These are phyloP conservation scores for Brassica incana DNA, from an alignment of 345 rosid species.

Conservation along the genomic window DNA sequence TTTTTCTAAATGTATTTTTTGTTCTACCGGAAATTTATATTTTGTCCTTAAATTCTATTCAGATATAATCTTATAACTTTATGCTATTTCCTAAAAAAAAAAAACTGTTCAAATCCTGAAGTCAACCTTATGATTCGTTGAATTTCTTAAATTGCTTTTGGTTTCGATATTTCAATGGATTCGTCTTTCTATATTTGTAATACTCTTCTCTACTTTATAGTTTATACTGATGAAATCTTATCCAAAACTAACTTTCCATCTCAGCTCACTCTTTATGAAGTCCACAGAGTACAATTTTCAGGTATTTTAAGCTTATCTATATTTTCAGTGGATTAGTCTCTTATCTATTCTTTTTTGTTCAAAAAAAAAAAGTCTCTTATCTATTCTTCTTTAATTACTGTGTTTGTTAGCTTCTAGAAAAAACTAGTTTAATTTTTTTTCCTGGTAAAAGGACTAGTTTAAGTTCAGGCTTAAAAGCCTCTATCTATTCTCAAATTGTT, in stretches of 20 bases:
- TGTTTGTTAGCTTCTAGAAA: no score
- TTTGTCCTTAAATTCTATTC: no score
- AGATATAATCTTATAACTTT: no score
- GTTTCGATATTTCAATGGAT: not conserved
- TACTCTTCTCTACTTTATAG: not conserved
- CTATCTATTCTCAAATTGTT: not conserved
- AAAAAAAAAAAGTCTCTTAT: no score
- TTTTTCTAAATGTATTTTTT: not conserved
- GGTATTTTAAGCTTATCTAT: not conserved
- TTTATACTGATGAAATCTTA: not conserved
- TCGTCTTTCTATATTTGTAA: not conserved
- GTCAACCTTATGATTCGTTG: not conserved
- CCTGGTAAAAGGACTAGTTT: not conserved
- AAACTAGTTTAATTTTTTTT: no score
- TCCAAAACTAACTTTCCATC: conserved; percentile 21
- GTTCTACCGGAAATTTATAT: no score
- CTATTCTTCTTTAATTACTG: not conserved
- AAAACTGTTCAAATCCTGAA: no score
- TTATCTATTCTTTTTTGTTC: no score
- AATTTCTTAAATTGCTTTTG: not conserved
- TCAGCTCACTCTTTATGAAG: not conserved
- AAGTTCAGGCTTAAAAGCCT: not conserved
- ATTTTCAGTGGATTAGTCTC: not conserved
- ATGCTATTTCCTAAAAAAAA: no score
- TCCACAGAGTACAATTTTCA: not conserved